Percentiles rank a stretch among this genome's conserved stretches.
Conservation (phyloP, 202 grass and related monocot species). For the Elaeis oleifera region DNA sequence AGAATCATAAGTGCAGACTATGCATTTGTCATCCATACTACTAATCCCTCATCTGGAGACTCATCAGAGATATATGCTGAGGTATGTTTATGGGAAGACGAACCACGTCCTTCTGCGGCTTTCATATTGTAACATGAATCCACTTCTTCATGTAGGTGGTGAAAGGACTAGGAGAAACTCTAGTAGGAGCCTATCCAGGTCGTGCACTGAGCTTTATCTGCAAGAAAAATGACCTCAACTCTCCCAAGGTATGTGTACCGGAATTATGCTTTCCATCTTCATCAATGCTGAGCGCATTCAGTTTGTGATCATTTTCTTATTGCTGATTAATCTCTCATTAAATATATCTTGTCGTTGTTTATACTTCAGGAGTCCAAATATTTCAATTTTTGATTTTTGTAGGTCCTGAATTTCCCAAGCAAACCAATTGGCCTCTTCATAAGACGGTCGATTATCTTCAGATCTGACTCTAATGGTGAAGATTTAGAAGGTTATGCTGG, state of each 20-base stretch:
- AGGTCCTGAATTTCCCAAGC: constrained; percentile 92
- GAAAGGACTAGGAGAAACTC: constrained; percentile 95
- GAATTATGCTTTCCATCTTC: too few species aligned
- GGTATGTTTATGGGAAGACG: constrained; percentile 18
- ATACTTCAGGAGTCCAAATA: too few species aligned
- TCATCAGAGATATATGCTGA: constrained; percentile 95
- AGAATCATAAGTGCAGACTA: constrained; percentile 95
- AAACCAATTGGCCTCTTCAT: constrained; percentile 98
- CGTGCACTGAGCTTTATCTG: constrained; percentile 89
- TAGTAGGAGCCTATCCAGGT: constrained; percentile 92
- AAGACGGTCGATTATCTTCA: constrained; percentile 78
- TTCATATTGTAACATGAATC: background rate
- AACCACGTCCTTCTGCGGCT: background rate
- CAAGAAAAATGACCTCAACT: constrained; percentile 68
- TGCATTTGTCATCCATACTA: constrained; percentile 98
- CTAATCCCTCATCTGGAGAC: constrained; percentile 84
- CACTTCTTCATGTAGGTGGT: constrained; percentile 34
- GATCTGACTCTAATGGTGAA: constrained; percentile 95
- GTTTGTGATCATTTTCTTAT: too few species aligned
- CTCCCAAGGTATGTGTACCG: constrained; percentile 49
- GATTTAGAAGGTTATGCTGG: constrained; percentile 98
- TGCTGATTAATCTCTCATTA: too few species aligned
- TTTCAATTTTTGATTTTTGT: background rate
- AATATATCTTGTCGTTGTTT: too few species aligned
- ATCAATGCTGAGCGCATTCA: too few species aligned